Base-by-base conservation (phyloP, 2,329 filamentous ascomycete species). In the Cladophialophora carrionii region DNA sequence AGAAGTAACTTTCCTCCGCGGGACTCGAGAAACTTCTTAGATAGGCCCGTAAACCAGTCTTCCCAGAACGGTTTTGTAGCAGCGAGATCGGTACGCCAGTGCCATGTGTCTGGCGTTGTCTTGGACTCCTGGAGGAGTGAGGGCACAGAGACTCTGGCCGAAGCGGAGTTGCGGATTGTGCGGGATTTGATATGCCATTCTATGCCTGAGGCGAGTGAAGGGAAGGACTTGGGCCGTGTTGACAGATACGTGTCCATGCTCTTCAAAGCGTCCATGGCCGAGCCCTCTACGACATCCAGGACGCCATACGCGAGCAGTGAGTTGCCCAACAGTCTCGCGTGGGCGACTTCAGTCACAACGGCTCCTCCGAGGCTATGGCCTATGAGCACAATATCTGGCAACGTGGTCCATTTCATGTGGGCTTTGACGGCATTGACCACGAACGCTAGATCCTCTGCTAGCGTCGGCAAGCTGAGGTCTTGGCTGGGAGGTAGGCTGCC, bases 331-430 rank as follows among this genome's bases (percentile, higher is more conserved):
- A 82, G 79, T 0, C 86, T 86, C 20, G 83, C 83, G 73, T 85
- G 87, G 12, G 93, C 92, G 62, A 96, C 82, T 73, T 96, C 87
- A 0, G 92, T 96, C 8, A 96, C 87, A 0, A 98, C 91, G 6
- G 94, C 94, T 14, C 95, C 95, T 60, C 95, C 95, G 2, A 98
- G 85, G 46, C 91, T 96, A 78, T 99, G 95, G 31, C 95, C 95
- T 7, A 99, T 87, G 0, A 98, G 85, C 31, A 98, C 80, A 26
- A 94, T 79, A 37, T 89, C 86, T 1, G 95, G 95, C 14, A 95
- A 76, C 3, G 81, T 79, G 0, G 83, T 73, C 94, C 94, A 98
- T 53, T 80, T 80, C 86, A 96, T 89, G 71, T 85, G 82, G 9
- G 76, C 71, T 72, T 88, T 84, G 0, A 91, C 90, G 65, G 89